A percentile compares a stretch with the other conserved stretches of the same genome.
Conservation (phyloP, 805 yeast species). For the Huiozyma naganishii region DNA sequence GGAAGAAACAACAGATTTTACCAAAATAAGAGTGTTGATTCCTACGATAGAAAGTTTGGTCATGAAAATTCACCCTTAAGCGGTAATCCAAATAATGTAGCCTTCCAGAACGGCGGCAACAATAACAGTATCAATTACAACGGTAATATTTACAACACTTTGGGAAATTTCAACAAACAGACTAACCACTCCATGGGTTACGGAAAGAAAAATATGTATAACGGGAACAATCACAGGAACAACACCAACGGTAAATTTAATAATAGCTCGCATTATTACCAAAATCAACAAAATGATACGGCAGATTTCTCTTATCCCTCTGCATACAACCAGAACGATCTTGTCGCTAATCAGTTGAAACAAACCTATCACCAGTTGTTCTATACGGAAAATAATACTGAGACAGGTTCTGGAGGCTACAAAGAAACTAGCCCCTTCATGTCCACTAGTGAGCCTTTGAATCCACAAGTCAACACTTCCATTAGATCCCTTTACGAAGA, state of each 20-base stretch:
- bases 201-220: conserved; percentile 5
- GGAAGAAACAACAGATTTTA: neutral
- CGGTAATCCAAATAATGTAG: conserved; percentile 3
- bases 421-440: too few relatives aligned
- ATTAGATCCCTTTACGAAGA: neutral
- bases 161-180: conserved; percentile 2
- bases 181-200: too few relatives aligned
- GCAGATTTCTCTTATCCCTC: neutral
- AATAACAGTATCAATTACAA: conserved; percentile 3
- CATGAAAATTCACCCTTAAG: too few relatives aligned
- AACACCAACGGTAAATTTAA: neutral
- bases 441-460: neutral
- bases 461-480: neutral
- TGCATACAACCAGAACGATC: neutral
- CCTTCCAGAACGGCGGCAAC: conserved; percentile 2
- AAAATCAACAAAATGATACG: neutral
- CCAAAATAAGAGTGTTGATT: neutral
- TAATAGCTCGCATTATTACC: conserved; percentile 1
- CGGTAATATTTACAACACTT: conserved; percentile 1
- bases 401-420: neutral
- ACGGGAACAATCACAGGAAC: conserved; percentile 3
- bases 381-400: conserved; percentile 2
- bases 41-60: too few relatives aligned
- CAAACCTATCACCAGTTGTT: conserved; percentile 18
- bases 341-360: conserved; percentile 14